Percentiles rank a stretch among this genome's conserved stretches.
These are phyloP conservation scores for Zizania palustris DNA, from an alignment of 202 grass and related monocot species.

Conservation along the genomic window DNA sequence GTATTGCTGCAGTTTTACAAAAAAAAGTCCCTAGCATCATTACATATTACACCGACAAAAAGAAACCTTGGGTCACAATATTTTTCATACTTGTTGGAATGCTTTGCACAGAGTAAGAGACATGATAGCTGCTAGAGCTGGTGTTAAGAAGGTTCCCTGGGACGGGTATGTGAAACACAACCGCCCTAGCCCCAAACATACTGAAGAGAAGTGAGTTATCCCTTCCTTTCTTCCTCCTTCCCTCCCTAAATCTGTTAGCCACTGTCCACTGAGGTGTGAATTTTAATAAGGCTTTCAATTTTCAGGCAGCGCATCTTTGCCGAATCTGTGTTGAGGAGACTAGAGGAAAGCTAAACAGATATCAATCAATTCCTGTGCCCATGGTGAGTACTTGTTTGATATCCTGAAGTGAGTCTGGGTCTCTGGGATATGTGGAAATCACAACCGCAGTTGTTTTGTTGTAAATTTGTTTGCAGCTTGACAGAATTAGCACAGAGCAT, in stretches of 20 bases:
- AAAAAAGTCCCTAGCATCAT: too few relatives aligned
- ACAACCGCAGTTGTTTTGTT: conserved; percentile 49
- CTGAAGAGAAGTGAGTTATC: conserved; percentile 77
- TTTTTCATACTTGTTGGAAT: conserved; percentile 22
- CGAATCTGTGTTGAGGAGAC: conserved; percentile 70
- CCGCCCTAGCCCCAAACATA: conserved; percentile 95
- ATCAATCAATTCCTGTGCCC: background rate
- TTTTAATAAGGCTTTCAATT: conserved; percentile 42
- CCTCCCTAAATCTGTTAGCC: background rate
- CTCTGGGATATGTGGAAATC: conserved; percentile 11
- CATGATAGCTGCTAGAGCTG: conserved; percentile 95
- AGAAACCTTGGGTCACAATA: background rate
- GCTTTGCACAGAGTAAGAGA: conserved; percentile 72
- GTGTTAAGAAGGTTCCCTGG: conserved; percentile 95
- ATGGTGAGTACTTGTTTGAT: conserved; percentile 23
- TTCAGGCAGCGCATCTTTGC: conserved; percentile 99
- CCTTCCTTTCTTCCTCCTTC: background rate
- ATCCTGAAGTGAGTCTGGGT: background rate
- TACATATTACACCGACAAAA: too few relatives aligned
- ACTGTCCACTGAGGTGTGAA: background rate
- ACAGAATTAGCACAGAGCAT: conserved; percentile 24
- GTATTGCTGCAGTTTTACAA: too few relatives aligned
- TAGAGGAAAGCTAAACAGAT: conserved; percentile 60
- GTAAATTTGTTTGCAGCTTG: conserved; percentile 52
- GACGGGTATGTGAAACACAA: conserved; percentile 97